Base-by-base conservation (phyloP, 805 yeast species). In the Saccharomycopsis javanensis region DNA sequence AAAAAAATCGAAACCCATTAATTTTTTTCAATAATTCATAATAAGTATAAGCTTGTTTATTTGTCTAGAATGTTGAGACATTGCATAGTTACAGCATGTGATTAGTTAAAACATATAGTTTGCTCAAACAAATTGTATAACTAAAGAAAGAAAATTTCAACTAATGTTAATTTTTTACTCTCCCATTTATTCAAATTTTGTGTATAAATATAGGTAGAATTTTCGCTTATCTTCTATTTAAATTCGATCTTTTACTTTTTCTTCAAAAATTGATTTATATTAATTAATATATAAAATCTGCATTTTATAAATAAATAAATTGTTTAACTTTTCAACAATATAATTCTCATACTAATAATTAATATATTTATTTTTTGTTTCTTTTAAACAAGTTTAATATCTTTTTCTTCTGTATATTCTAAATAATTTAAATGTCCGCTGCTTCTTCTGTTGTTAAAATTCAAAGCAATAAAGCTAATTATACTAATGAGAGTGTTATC, bases 401-500 rank as follows among this genome's bases (percentile, higher is more conserved):
- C 8, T 25, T 38, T 38, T 38, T 38, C 48, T n/a, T n/a, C n/a
- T n/a, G n/a, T n/a, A n/a, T n/a, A n/a, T n/a, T n/a, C n/a, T n/a
- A 38, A 18, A 16, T 38, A 16, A 5, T 4, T 33, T 20, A 33
- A 34, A 42, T 42, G 48, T 42, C 54, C 31, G 18, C 37, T 31
- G 33, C 53, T 34, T 10, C 51, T 5, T 54, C 55, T 18, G 28
- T 50, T 18, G 58, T 72, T 62, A 65, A 71, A 56, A 71, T 73
- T 63, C 68, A 71, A 60, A 69, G 73, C 54, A 63, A 64, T 54
- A 75, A 74, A 57, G 66, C 77, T 52, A 66, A 64, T 60, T 72
- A 70, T 61, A 70, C 73, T 60, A 75, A 71, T 56, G 67, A 70
- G 58, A 67, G 71, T 46, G 70, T 75, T 57, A 66, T 67, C 62